Percentiles rank a stretch among this genome's conserved stretches.
These are phyloP conservation scores for Kodamaea hsintzibuensis DNA, from an alignment of 805 yeast species.

Conservation along the genomic window DNA sequence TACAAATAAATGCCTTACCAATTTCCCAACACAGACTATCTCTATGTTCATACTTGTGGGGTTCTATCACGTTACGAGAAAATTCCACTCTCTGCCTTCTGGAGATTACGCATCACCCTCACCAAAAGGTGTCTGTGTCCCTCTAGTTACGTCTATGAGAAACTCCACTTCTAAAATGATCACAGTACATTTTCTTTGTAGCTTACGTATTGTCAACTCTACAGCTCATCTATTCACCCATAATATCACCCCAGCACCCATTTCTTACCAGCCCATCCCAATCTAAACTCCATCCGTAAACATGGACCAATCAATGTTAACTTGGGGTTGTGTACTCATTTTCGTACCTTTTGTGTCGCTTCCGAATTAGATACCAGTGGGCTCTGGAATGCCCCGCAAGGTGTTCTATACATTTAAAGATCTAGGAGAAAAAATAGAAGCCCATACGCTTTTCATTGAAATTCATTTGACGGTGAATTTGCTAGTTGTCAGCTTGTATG, in stretches of 20 bases:
- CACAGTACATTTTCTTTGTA: too few species aligned
- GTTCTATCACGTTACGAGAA: neutral
- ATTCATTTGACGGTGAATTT: neutral
- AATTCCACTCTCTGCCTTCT: neutral
- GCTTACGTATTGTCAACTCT: neutral
- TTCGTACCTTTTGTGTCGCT: neutral
- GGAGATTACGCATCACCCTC: neutral
- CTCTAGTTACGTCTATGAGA: neutral
- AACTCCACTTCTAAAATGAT: too few species aligned
- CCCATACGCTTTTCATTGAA: neutral
- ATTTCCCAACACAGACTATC: neutral
- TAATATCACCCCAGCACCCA: neutral
- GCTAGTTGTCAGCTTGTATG: neutral
- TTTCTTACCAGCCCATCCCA: too few species aligned
- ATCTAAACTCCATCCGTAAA: too few species aligned
- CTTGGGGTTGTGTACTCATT: neutral
- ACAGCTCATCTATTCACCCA: neutral
- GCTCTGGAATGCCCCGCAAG: slow-evolving; percentile 4
- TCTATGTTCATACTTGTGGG: neutral
- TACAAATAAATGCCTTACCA: too few species aligned
- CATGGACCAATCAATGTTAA: too few species aligned
- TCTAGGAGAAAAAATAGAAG: slow-evolving; percentile 5
- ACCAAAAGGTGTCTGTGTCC: neutral
- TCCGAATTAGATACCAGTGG: neutral
- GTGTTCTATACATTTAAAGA: slow-evolving; percentile 8